Base-by-base conservation (phyloP, 192 early-diverging fungal genomes). In the Diversispora eburnea region DNA sequence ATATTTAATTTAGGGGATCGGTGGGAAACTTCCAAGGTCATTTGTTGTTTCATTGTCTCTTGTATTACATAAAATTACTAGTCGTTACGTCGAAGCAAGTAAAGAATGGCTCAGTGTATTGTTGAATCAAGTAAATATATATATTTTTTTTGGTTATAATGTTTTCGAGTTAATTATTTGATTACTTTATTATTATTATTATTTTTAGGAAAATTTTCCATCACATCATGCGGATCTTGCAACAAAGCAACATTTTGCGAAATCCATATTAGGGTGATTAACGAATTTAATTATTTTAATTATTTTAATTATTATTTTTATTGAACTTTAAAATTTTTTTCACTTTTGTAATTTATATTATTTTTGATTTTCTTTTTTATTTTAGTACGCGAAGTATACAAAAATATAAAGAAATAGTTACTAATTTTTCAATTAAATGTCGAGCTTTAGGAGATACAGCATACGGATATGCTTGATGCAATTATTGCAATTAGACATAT, bases 11-110 rank as follows among this genome's bases (percentile, higher is more conserved):
- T 54, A 76, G 79, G 79, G 79, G 12, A 75, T 85, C 56, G 84
- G 82, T 43, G 84, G 84, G n/a, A 73, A 67, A 45, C 66, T 81
- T 15, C 84, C 84, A 63, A 70, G 84, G 52, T 85, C 84, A 1
- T 76, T 81, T 41, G 64, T 74, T 39, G 51, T 47, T 20, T 78
- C 72, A 19, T 61, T 83, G 17, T 55, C 79, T 7, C 75, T 77
- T 60, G 77, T 83, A 13, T 60, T 85, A 55, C 83, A 75, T 49
- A 83, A 83, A 67, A 57, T 83, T n/a, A 72, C 71, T 12, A 62
- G 51, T 42, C 72, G 76, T 19, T 77, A 85, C 54, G 39, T 83
- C 10, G 74, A 81, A 49, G 52, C 58, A 1, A 72, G 74, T 55
- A 69, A 77, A 62, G 76, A 81, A 19, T 85, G 84, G 79, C 47